Evolutionary conservation across 345 rosid species (phyloP).

Genomic region (Salix caprea): DNA sequence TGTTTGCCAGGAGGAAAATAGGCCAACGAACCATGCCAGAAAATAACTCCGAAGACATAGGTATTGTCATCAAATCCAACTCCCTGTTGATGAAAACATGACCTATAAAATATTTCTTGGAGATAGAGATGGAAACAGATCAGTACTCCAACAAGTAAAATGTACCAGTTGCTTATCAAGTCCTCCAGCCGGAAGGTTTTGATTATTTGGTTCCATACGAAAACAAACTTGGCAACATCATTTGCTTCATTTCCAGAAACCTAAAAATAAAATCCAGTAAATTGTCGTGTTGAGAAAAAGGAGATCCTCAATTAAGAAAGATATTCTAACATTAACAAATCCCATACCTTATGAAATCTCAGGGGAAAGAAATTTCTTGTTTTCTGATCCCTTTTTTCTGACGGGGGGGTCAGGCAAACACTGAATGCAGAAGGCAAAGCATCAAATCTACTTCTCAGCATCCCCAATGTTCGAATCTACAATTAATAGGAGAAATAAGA

Average conservation of each 20-base stretch:
- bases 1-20: conserved; percentile 82
- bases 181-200: conserved; percentile 71
- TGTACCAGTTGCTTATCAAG: conserved; percentile 83
- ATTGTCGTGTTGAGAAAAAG: conserved; percentile 2
- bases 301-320: background rate
- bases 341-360: conserved; percentile 54
- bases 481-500: conserved; percentile 21
- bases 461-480: conserved; percentile 92
- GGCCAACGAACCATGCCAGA: conserved; percentile 81
- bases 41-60: conserved; percentile 60
- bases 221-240: conserved; percentile 70
- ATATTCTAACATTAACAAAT: conserved; percentile 2
- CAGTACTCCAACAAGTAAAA: conserved; percentile 3
- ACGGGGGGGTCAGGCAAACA: conserved; percentile 57
- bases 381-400: conserved; percentile 39
- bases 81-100: conserved; percentile 49
- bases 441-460: conserved; percentile 90
- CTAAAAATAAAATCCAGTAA: conserved; percentile 31
- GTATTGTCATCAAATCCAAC: conserved; percentile 80
- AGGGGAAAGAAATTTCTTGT: conserved; percentile 37
- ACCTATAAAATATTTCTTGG: conserved; percentile 2
- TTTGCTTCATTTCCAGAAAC: conserved; percentile 40
- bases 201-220: conserved; percentile 91
- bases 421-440: conserved; percentile 84
- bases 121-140: conserved; percentile 1